Conservation (phyloP, 73 alveolate species). For the Paramecium sonneborni region DNA sequence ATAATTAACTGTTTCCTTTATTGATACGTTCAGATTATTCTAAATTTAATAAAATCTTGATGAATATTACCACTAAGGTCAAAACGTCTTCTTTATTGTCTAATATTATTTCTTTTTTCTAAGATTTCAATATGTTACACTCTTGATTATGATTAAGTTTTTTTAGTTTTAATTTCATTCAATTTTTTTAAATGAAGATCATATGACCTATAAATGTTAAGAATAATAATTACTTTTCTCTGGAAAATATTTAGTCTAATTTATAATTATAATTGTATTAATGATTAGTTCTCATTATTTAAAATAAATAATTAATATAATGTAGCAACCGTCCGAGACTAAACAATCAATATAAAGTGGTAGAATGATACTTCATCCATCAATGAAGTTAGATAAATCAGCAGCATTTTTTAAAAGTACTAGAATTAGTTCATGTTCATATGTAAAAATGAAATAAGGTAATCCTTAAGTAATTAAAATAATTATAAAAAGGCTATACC, state of each 20-base stretch:
- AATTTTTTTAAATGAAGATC: constrained; percentile 27
- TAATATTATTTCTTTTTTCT: constrained; percentile 24
- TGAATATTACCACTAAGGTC: neutral
- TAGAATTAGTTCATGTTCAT: constrained; percentile 63
- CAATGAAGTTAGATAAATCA: constrained; percentile 47
- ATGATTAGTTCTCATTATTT: constrained; percentile 20
- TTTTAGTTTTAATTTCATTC: constrained; percentile 4
- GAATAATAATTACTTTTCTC: constrained; percentile 10
- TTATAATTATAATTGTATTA: constrained; percentile 49
- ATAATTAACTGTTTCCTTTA: neutral
- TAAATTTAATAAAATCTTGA: neutral
- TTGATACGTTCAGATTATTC: neutral
- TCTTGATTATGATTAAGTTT: neutral
- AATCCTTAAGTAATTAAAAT: constrained; percentile 12
- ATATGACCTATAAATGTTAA: neutral
- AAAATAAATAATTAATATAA: constrained; percentile 27
- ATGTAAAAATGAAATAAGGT: constrained; percentile 57
- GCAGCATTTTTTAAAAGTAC: constrained; percentile 63
- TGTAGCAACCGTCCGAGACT: constrained; percentile 53
- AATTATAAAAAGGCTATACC: constrained; percentile 52
- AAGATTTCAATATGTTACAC: constrained; percentile 20
- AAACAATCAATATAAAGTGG: constrained; percentile 3
- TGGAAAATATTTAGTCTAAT: constrained; percentile 39
- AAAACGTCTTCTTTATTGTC: constrained; percentile 35
- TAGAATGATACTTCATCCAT: constrained; percentile 47